These are phyloP conservation scores for Hymenoscyphus linearis DNA, from an alignment of 2,329 filamentous ascomycete species.

Conservation along the genomic window DNA sequence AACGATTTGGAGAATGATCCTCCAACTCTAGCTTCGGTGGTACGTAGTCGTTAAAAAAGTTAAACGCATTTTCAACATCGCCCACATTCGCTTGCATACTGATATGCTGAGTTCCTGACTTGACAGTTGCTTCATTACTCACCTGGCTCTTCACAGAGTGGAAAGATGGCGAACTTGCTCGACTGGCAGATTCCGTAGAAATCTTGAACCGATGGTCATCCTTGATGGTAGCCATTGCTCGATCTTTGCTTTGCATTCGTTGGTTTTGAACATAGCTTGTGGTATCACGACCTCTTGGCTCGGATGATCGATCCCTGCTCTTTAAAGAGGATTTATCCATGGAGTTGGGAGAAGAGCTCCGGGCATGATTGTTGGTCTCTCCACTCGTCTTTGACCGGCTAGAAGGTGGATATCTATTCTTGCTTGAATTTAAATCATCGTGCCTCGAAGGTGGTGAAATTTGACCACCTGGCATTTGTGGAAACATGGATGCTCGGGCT, in stretches of 20 bases:
- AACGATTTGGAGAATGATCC: constrained; percentile 5
- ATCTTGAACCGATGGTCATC: constrained; percentile 9
- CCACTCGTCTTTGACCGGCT: constrained; percentile 4
- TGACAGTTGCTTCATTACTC: constrained; percentile 8
- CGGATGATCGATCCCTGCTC: neutral
- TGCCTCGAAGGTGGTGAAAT: constrained; percentile 7
- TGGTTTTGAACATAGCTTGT: constrained; percentile 13
- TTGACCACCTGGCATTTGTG: constrained; percentile 9
- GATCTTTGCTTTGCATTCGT: constrained; percentile 12
- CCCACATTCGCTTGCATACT: neutral
- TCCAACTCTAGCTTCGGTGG: constrained; percentile 9
- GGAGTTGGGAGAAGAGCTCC: neutral
- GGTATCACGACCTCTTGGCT: neutral
- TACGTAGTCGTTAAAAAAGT: constrained; percentile 14
- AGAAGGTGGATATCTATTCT: neutral
- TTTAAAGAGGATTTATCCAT: constrained; percentile 3
- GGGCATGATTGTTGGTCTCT: neutral
- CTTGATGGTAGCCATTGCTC: constrained; percentile 8
- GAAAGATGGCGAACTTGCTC: constrained; percentile 8
- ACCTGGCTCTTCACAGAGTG: constrained; percentile 12
- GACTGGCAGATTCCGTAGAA: constrained; percentile 1
- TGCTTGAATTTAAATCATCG: constrained; percentile 11
- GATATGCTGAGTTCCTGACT: neutral
- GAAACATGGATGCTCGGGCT: constrained; percentile 13
- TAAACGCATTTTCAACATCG: neutral